Percentiles rank a stretch among this genome's conserved stretches.
These are phyloP conservation scores for Flammula alnicola DNA, from an alignment of 1,284 basidiomycete genomes.

Conservation along the genomic window DNA sequence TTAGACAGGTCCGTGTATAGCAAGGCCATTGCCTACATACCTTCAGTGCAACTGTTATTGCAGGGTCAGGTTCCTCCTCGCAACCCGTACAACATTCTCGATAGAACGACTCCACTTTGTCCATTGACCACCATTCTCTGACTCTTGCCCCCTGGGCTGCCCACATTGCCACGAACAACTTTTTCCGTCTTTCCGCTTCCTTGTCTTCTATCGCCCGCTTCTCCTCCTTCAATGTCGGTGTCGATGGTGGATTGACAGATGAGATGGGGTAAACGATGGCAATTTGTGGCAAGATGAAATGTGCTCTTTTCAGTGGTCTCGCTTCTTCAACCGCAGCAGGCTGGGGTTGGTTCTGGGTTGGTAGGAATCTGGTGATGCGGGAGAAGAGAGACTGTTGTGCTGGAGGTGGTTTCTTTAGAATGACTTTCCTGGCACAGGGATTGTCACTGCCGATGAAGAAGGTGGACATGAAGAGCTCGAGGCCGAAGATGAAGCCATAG, in stretches of 20 bases:
- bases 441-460: constrained; percentile 77
- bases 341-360: constrained; percentile 43
- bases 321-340: constrained; percentile 34
- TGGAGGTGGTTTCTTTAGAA: constrained; percentile 77
- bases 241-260: constrained; percentile 78
- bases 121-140: constrained; percentile 79
- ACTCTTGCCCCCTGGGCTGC: constrained; percentile 36
- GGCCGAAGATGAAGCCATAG: constrained; percentile 34
- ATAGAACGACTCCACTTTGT: constrained; percentile 82
- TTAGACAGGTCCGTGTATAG: constrained; percentile 9
- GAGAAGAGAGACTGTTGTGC: constrained; percentile 71
- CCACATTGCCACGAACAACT: constrained; percentile 60
- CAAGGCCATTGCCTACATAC: constrained; percentile 42
- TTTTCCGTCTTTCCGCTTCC: constrained; percentile 66
- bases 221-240: constrained; percentile 73
- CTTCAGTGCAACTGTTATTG: constrained; percentile 74
- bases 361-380: constrained; percentile 71
- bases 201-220: constrained; percentile 71
- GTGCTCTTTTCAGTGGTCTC: constrained; percentile 78
- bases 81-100: constrained; percentile 78
- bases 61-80: constrained; percentile 71
- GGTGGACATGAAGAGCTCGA: constrained; percentile 52
- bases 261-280: constrained; percentile 88
- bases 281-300: constrained; percentile 84
- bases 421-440: constrained; percentile 78